phyloP scores from a whole-genome alignment of 768 basidiomycete genomes.

The Boletellus ananiceps region DNA sequence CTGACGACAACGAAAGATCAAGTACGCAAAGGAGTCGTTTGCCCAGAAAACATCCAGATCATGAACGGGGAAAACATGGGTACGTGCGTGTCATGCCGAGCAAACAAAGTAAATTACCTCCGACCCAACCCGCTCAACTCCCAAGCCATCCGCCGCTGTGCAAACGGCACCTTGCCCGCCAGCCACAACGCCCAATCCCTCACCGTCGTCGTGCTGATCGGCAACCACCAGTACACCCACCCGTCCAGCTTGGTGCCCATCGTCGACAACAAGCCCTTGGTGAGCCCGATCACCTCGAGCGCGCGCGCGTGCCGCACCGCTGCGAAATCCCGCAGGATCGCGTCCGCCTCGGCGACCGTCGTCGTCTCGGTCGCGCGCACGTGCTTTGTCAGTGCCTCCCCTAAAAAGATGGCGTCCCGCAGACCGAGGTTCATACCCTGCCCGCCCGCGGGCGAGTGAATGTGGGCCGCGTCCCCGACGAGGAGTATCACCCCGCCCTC shows the following conservation, averaged over 20 bases:
- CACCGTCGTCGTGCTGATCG: conserved; percentile 22
- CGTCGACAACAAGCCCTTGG: conserved; percentile 32
- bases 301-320: conserved; percentile 36
- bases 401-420: conserved; percentile 47
- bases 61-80: too few species aligned
- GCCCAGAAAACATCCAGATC: too few species aligned
- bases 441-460: conserved; percentile 53
- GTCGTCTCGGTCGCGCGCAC: conserved; percentile 15
- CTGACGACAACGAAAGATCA: too few species aligned
- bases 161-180: conserved; percentile 16
- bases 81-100: too few species aligned
- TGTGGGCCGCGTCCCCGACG: conserved; percentile 47
- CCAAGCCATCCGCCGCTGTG: conserved; percentile 20
- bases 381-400: conserved; percentile 38
- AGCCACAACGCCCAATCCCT: conserved; percentile 28
- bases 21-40: too few species aligned
- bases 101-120: conserved; percentile 6
- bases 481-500: conserved; percentile 26
- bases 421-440: conserved; percentile 60
- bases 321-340: conserved; percentile 35
- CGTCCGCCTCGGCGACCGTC: conserved; percentile 24
- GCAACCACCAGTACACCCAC: conserved; percentile 25
- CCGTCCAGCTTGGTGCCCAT: conserved; percentile 15
- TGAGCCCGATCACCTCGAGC: conserved; percentile 38
- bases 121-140: conserved; percentile 26